These are phyloP conservation scores for Carex parvula DNA, from an alignment of 176 grass and related monocot species.

Conservation along the genomic window DNA sequence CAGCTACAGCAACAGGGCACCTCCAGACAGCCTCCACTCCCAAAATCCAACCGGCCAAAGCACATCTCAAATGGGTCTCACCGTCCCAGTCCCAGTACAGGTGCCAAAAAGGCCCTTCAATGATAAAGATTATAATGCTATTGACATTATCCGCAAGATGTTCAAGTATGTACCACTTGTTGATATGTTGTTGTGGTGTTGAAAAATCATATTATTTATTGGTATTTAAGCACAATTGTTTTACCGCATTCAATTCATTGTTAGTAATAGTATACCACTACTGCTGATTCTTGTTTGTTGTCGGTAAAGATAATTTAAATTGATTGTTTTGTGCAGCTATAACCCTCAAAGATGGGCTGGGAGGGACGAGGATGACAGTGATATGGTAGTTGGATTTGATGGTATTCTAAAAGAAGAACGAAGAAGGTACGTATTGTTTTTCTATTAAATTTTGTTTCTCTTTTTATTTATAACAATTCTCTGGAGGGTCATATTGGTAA, in stretches of 20 bases:
- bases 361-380: conserved; percentile 56
- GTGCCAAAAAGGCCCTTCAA: conserved; percentile 35
- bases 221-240: not conserved
- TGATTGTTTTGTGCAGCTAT: conserved; percentile 50
- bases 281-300: not conserved
- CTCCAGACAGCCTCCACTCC: conserved; percentile 17
- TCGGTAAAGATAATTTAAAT: conserved; percentile 1
- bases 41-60: conserved; percentile 40
- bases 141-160: conserved; percentile 47
- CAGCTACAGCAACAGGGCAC: not conserved
- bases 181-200: conserved; percentile 1
- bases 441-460: not conserved
- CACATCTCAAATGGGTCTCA: conserved; percentile 11
- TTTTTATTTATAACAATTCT: not conserved
- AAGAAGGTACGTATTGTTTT: conserved; percentile 40
- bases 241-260: not conserved
- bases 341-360: conserved; percentile 44
- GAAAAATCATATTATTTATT: not conserved
- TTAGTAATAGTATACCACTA: not conserved
- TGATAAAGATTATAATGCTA: conserved; percentile 40
- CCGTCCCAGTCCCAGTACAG: not conserved
- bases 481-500: not conserved
- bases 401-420: conserved; percentile 74
- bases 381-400: conserved; percentile 73
- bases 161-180: conserved; percentile 28